Percentiles rank a stretch among this genome's conserved stretches.
phyloP scores from a whole-genome alignment of 2,329 filamentous ascomycete genomes.

The Fusarium zealandicum region DNA sequence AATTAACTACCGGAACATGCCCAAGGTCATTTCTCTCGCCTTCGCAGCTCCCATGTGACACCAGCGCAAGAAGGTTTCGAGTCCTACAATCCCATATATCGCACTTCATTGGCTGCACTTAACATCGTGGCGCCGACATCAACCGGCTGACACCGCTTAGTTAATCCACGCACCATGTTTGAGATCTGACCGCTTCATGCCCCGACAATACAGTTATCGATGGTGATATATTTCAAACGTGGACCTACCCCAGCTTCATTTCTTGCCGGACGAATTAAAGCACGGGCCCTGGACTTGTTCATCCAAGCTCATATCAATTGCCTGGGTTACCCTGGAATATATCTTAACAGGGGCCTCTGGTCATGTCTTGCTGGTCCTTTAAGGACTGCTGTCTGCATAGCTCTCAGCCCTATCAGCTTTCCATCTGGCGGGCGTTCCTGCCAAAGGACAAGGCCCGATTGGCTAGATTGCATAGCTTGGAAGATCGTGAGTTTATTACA shows the following conservation, averaged over 20 bases:
- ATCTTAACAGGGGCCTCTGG: conserved; percentile 15
- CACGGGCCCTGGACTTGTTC: background rate
- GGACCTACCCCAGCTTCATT: conserved; percentile 7
- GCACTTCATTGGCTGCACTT: no score
- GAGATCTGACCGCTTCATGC: conserved; percentile 17
- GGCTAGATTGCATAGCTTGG: conserved; percentile 4
- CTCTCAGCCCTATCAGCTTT: conserved; percentile 28
- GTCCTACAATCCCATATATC: conserved; percentile 5
- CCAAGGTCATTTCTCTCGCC: no score
- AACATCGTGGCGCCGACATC: conserved; percentile 7
- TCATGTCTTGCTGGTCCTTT: background rate
- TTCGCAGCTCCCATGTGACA: background rate
- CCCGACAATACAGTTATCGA: conserved; percentile 15
- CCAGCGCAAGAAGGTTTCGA: background rate
- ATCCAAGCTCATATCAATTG: conserved; percentile 30
- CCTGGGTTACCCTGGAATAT: conserved; percentile 28
- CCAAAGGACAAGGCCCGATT: conserved; percentile 21
- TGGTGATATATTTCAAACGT: conserved; percentile 26
- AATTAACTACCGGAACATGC: no score
- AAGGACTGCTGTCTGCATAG: conserved; percentile 10
- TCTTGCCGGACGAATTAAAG: conserved; percentile 22
- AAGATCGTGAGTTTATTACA: conserved; percentile 5
- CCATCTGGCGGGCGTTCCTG: conserved; percentile 2
- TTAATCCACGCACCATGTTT: conserved; percentile 7
- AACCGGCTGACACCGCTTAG: conserved; percentile 26